phyloP scores from a whole-genome alignment of 192 early-diverging fungal species.

The Entomortierella lignicola region DNA sequence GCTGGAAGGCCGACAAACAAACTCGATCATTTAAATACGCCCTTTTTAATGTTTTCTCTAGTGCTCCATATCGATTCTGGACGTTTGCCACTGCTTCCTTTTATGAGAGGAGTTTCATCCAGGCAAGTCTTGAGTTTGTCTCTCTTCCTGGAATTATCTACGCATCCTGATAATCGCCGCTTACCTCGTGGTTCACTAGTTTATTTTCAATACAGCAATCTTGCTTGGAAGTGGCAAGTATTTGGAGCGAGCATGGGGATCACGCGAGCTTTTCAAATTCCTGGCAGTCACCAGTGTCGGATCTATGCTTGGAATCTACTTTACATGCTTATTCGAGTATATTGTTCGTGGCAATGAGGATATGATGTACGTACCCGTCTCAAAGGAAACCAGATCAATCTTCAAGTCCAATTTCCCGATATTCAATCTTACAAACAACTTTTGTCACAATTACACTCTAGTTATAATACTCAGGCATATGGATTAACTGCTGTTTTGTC shows the following conservation, averaged over 20 bases:
- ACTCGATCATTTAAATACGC: no score
- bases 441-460: constrained; percentile 1
- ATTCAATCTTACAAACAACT: no score
- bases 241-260: constrained; percentile 88
- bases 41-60: no score
- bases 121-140: constrained; percentile 10
- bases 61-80: constrained; percentile 42
- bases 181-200: background rate
- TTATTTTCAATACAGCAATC: constrained; percentile 4
- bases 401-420: no score
- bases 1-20: background rate
- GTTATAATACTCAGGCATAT: constrained; percentile 70
- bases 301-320: constrained; percentile 63
- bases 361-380: constrained; percentile 69
- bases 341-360: constrained; percentile 62
- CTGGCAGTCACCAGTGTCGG: constrained; percentile 65
- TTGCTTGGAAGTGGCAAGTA: constrained; percentile 77
- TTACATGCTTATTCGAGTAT: constrained; percentile 69
- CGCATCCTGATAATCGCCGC: no score
- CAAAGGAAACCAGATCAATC: no score
- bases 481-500: constrained; percentile 81
- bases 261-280: constrained; percentile 78
- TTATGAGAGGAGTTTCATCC: constrained; percentile 36
- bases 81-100: constrained; percentile 51
- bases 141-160: no score